These are phyloP conservation scores for Chenopodium berlandieri DNA, from an alignment of 148 eudicot species.

Conservation along the genomic window DNA sequence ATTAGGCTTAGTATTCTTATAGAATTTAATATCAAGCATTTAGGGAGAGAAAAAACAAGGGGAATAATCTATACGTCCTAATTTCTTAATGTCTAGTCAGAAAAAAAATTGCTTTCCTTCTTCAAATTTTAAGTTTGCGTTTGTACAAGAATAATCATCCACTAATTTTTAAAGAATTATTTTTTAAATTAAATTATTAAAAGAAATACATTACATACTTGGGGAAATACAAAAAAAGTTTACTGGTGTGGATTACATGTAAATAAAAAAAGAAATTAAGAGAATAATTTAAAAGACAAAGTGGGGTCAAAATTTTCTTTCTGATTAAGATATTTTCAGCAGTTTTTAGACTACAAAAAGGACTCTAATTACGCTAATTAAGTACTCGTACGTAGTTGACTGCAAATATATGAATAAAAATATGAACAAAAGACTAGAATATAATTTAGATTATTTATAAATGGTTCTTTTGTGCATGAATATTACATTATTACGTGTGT, in stretches of 20 bases:
- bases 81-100: slow-evolving; percentile 3
- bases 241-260: slow-evolving; percentile 1
- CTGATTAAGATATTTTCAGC: slow-evolving; percentile 2
- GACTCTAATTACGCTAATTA: background rate
- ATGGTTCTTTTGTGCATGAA: background rate
- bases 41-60: background rate
- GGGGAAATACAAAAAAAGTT: background rate
- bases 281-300: slow-evolving; percentile 3
- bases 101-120: background rate
- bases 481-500: background rate
- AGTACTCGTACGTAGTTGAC: background rate
- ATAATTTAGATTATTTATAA: no score
- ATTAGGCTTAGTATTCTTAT: background rate
- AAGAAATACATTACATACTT: background rate
- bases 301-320: slow-evolving; percentile 20
- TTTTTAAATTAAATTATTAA: background rate
- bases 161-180: no score
- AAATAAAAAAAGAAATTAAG: background rate
- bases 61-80: slow-evolving; percentile 11
- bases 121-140: background rate
- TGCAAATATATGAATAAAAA: background rate
- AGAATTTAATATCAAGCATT: background rate
- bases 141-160: background rate
- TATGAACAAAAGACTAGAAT: background rate
- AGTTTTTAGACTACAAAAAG: slow-evolving; percentile 1